Evolutionary conservation across 192 early-diverging fungal genomes (phyloP), one percentile per base, ranked within the genome.

Genomic region (Geranomyces variabilis): DNA sequence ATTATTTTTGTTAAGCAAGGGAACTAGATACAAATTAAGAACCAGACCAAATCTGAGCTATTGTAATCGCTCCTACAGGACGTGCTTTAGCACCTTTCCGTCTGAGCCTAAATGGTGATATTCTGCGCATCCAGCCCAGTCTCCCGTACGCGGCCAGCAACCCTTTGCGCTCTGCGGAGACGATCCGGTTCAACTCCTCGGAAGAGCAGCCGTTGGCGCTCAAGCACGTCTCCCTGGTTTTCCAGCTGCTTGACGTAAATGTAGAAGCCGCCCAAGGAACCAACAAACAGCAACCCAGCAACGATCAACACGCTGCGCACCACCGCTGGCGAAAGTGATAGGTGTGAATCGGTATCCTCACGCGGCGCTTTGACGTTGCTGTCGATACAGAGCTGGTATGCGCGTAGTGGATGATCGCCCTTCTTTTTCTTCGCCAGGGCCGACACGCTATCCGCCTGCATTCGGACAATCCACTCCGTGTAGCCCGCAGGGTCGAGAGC

Each of bases 141-240:
- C 7, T 53, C 48, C 44, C 66, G 45, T 29, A 55, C 48, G 6
- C 66, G 44, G 22, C 22, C 26, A 26, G 47, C 49, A 17, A n/a
- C 66, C 26, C 66, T 28, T 53, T 53, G 66, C 17, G 31, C 66
- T 48, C 66, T 21, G 2, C 45, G 44, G 30, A 67, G n/a, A 7
- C 67, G 28, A 5, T 69, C 31, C 0, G 53, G 28, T 43, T 57
- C 49, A 12, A 69, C 67, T 19, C 13, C 19, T 31, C 28, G 24
- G 43, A 69, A 69, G 22, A 69, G 36, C 0, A 69, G 41, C 29
- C 67, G 22, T 30, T 69, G 67, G 13, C 67, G 67, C 45, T 69
- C 67, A 44, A 17, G 21, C 43, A 24, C 53, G 21, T 29, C 21
- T 15, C 56, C 55, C 33, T 49, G 1, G 0, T n/a, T 45, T 48